These are phyloP conservation scores for Persicaria maculosa DNA, from an alignment of 148 eudicot genomes.

Conservation along the genomic window DNA sequence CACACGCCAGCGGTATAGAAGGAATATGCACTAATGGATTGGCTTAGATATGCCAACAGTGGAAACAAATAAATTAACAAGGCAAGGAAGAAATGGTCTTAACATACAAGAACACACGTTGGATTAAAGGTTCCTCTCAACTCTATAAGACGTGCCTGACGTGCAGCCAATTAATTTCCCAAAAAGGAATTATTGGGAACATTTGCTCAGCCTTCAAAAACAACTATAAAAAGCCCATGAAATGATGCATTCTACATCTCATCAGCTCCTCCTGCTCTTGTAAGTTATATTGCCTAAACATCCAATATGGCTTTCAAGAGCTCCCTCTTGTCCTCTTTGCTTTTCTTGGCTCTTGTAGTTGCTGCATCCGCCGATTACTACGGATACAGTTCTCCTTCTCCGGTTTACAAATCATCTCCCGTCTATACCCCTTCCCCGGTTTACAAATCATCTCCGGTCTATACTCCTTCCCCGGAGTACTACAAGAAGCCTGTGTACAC, in stretches of 20 bases:
- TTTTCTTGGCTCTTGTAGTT: background rate
- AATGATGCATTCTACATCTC: background rate
- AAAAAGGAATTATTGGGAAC: background rate
- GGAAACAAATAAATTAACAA: too few relatives aligned
- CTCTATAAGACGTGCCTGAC: background rate
- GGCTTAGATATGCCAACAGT: too few relatives aligned
- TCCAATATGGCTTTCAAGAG: background rate
- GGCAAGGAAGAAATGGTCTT: too few relatives aligned
- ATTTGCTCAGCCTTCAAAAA: background rate
- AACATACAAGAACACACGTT: background rate
- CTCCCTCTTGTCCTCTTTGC: background rate
- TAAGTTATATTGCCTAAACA: background rate
- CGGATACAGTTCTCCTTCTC: background rate
- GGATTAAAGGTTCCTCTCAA: background rate
- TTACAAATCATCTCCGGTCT: too few relatives aligned
- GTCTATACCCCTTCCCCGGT: background rate
- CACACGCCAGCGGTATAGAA: too few relatives aligned
- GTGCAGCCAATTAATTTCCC: background rate
- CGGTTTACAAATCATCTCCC: too few relatives aligned
- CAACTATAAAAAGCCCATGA: background rate
- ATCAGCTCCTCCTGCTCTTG: background rate
- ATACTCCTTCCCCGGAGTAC: too few relatives aligned
- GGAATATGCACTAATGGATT: too few relatives aligned
- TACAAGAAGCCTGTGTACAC: background rate
- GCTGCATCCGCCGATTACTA: background rate